phyloP scores from a whole-genome alignment of 352 stramenopile species.

The Blastocystis sp. region DNA sequence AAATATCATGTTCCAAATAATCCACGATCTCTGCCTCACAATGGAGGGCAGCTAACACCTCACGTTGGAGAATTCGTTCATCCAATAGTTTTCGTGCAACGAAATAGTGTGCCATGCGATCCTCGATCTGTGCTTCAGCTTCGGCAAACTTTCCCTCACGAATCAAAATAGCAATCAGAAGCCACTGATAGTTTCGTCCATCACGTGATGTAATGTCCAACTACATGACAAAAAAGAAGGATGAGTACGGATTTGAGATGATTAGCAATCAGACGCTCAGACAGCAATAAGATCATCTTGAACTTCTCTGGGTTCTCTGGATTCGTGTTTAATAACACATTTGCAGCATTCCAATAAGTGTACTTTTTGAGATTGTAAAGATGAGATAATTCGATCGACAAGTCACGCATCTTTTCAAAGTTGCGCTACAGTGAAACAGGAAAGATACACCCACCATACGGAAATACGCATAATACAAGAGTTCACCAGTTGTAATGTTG shows the following conservation, averaged over 20 bases:
- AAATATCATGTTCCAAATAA: not conserved
- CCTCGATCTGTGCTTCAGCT: slow-evolving; percentile 11
- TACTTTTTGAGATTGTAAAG: slow-evolving; percentile 13
- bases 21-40: slow-evolving; percentile 7
- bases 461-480: slow-evolving; percentile 42
- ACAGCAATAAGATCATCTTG: not conserved
- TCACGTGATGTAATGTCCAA: not conserved
- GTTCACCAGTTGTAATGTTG: slow-evolving; percentile 30
- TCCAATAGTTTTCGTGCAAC: slow-evolving; percentile 5
- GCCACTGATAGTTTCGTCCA: slow-evolving; percentile 32
- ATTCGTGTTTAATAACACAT: slow-evolving; percentile 8
- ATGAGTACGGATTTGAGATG: not conserved
- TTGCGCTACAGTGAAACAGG: not conserved
- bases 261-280: slow-evolving; percentile 14
- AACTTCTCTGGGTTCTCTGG: slow-evolving; percentile 14
- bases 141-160: slow-evolving; percentile 28
- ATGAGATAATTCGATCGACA: not conserved
- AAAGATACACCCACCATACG: not conserved
- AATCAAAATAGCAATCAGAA: not conserved
- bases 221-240: not conserved
- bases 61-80: slow-evolving; percentile 16
- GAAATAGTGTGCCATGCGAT: slow-evolving; percentile 8
- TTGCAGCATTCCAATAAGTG: slow-evolving; percentile 12
- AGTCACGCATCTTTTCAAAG: slow-evolving; percentile 34
- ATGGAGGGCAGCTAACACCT: not conserved